Percentiles rank a stretch among this genome's conserved stretches.
phyloP scores from a whole-genome alignment of 129 eudicot genomes.

The Tagetes patula region DNA sequence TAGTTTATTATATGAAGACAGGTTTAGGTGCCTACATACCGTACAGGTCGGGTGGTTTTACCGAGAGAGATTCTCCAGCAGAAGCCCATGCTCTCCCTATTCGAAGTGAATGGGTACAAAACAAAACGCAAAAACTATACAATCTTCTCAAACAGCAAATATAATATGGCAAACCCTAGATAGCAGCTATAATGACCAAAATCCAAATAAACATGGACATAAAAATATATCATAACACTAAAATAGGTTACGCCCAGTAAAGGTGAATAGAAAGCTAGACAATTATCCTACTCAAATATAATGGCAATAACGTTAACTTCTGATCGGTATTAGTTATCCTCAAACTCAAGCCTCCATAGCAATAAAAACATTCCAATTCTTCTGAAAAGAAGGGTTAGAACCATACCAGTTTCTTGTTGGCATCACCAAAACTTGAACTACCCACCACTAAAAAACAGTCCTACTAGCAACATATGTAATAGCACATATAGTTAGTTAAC shows the following conservation, averaged over 20 bases:
- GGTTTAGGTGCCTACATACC: slow-evolving; percentile 92
- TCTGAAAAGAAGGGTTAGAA: slow-evolving; percentile 25
- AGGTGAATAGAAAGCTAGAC: not conserved
- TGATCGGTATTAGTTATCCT: slow-evolving; percentile 18
- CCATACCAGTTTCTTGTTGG: slow-evolving; percentile 54
- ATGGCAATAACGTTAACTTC: slow-evolving; percentile 1
- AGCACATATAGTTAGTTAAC: slow-evolving; percentile 21
- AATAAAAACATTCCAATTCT: slow-evolving; percentile 20
- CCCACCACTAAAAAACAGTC: slow-evolving; percentile 41
- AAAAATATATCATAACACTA: not conserved
- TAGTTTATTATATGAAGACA: slow-evolving; percentile 47
- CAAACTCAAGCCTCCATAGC: slow-evolving; percentile 16
- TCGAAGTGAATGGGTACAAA: slow-evolving; percentile 85
- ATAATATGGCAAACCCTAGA: slow-evolving; percentile 24
- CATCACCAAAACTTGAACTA: slow-evolving; percentile 48
- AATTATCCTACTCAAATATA: slow-evolving; percentile 11
- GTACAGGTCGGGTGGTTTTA: slow-evolving; percentile 65
- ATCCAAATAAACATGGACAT: not conserved
- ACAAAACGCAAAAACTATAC: slow-evolving; percentile 50
- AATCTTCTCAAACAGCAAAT: slow-evolving; percentile 32
- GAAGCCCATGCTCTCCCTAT: slow-evolving; percentile 93
- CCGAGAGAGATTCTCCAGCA: slow-evolving; percentile 77
- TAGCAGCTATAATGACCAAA: slow-evolving; percentile 24
- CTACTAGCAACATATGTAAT: slow-evolving; percentile 39
- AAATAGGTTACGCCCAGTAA: not conserved